Evolutionary conservation across 2,329 filamentous ascomycete species (phyloP).

Genomic region (Blastomyces silverae): DNA sequence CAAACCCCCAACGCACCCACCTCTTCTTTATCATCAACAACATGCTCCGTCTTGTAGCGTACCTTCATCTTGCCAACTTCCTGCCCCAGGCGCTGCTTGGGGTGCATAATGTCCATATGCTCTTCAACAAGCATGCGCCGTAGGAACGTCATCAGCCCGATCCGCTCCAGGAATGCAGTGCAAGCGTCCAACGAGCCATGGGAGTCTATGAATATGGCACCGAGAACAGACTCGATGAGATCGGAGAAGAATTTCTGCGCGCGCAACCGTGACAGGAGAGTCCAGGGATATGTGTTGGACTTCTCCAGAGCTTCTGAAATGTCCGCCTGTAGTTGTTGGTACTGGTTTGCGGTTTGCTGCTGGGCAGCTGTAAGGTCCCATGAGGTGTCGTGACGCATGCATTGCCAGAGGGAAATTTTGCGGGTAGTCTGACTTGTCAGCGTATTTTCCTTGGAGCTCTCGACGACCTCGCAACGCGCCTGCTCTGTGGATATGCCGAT

Average conservation of each 20-base stretch:
- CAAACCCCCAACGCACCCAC: slow-evolving; percentile 19
- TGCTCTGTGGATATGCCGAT: slow-evolving; percentile 47
- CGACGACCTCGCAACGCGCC: slow-evolving; percentile 20
- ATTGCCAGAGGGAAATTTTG: slow-evolving; percentile 58
- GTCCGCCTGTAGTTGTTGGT: slow-evolving; percentile 43
- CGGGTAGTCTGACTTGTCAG: slow-evolving; percentile 27
- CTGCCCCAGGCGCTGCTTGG: slow-evolving; percentile 62
- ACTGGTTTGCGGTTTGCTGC: slow-evolving; percentile 40
- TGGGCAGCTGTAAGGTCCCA: slow-evolving; percentile 46
- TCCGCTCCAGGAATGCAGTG: slow-evolving; percentile 50
- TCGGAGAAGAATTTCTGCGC: slow-evolving; percentile 77
- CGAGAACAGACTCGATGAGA: slow-evolving; percentile 71
- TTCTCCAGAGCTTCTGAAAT: slow-evolving; percentile 49
- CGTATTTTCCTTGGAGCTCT: slow-evolving; percentile 21
- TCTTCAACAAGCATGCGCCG: slow-evolving; percentile 52
- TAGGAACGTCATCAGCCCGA: slow-evolving; percentile 61
- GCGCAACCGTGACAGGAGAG: slow-evolving; percentile 56
- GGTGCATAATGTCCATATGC: slow-evolving; percentile 51
- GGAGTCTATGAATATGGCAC: slow-evolving; percentile 76
- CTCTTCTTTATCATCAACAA: slow-evolving; percentile 14
- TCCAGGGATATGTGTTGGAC: slow-evolving; percentile 66
- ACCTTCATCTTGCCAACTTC: slow-evolving; percentile 50
- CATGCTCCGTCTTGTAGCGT: slow-evolving; percentile 41
- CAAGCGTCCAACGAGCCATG: slow-evolving; percentile 56
- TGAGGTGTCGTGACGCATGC: slow-evolving; percentile 55